Base-by-base conservation (phyloP, 345 rosid species). In the Salix dunnii region DNA sequence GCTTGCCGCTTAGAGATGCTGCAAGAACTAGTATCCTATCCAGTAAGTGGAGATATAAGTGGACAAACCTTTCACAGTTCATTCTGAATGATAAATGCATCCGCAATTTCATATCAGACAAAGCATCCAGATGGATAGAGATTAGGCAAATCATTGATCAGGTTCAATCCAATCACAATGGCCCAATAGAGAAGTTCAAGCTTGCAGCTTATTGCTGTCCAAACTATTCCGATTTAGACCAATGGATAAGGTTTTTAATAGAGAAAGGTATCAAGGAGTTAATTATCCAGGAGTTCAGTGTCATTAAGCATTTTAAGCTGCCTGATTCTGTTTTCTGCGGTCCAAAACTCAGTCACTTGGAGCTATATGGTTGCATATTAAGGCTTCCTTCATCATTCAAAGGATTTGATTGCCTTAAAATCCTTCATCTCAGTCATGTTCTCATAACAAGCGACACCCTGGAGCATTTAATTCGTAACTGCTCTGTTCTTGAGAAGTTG, bases 111-210 rank as follows among this genome's bases (percentile, higher is more conserved):
- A 21, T 77, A 7, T 42, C 66, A 20, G 63, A 55, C 36, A 68
- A 77, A 28, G 8, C 33, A 62, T 76, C 67, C 58, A 80, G 78
- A 27, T 79, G 80, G 83, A 76, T 3, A 68, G 76, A 80, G 63
- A 72, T 80, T 66, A 80, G 51, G 74, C 77, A 69, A 60, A 77
- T 80, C 31, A 63, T 83, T 65, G 70, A 73, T 35, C 61, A 58
- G 49, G 74, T 80, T 66, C 84, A 1, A 21, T 53, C 68, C 58
- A 31, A 70, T 71, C 82, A 78, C 31, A 35, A 7, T 42, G 86
- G 82, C 20, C 72, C 80, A 12, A 72, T 84, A 40, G 77, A 78
- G 72, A 84, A 84, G 74, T 84, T 84, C 77, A 80, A 80, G 75
- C 77, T 84, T 67, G 67, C 77, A 3, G 68, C 76, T 53, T 76